Evolutionary conservation across 495 filamentous ascomycete species (phyloP), one percentile per base, ranked within the genome.

Genomic region (Penicillium herquei): DNA sequence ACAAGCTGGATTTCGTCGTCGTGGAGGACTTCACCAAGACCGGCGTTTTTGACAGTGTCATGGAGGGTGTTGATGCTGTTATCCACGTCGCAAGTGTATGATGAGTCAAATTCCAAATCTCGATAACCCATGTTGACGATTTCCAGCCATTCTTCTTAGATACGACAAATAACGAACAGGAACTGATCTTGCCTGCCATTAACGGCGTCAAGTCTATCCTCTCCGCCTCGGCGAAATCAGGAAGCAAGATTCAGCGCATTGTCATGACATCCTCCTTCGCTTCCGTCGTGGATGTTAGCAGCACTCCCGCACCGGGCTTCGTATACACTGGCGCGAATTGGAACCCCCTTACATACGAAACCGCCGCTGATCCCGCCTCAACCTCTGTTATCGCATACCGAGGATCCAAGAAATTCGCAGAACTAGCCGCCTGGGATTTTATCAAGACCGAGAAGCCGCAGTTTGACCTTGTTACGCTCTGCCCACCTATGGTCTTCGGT

Each of bases 221-320:
- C 13, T 53, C 54, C 0, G 63, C 63, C 10, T 63, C 63, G 79
- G 80, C 58, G 9, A 57, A 57, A 21, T 75, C 74, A 51, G 85
- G 84, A 3, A 84, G 87, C 0, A 58, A 68, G 10, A 87, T 92
- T 32, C 84, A 84, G 65, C 79, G 83, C 41, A 82, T 94, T 9
- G 83, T 90, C 48, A 76, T 93, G 42, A 92, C 88, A 5, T 86
- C 82, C 18, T 90, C 87, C 4, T 92, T 91, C 71, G 89, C 89
- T 6, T 70, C 86, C 39, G 83, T 91, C 56, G 34, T 87, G 33
- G 62, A 84, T 52, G 68, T 69, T 2, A 49, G 49, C 49, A 74
- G 74, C 54, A 75, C 68, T 17, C 62, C 59, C 17, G 62, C 61
- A 40, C 66, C 74, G 0, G 74, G 66, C 7, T 78, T 83, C 58